Percentiles rank a stretch among this genome's conserved stretches.
Evolutionary conservation across 2,329 filamentous ascomycete species (phyloP).

Genomic region (Gyromitra esculenta): DNA sequence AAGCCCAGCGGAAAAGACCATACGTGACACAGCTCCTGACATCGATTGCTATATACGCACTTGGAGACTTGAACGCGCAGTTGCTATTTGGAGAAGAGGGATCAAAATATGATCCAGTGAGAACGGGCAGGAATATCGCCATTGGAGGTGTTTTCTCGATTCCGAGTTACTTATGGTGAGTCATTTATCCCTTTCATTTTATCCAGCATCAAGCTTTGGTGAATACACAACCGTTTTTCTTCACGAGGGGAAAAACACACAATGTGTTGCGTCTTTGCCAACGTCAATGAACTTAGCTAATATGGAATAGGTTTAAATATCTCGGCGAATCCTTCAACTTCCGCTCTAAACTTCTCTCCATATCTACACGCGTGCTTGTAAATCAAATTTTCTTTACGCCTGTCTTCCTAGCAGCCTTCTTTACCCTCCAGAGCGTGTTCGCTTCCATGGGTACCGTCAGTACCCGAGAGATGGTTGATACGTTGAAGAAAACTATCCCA

Average conservation of each 20-base stretch:
- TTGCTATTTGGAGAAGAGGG: conserved; percentile 67
- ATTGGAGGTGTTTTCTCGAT: conserved; percentile 80
- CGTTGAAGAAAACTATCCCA: conserved; percentile 71
- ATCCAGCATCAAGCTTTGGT: conserved; percentile 15
- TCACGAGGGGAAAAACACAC: neutral
- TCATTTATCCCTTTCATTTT: conserved; percentile 56
- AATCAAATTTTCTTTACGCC: conserved; percentile 86
- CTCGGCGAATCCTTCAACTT: conserved; percentile 87
- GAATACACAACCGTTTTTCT: conserved; percentile 15
- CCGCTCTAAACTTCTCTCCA: conserved; percentile 73
- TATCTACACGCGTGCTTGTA: conserved; percentile 79
- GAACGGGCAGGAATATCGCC: conserved; percentile 75
- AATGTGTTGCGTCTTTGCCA: neutral
- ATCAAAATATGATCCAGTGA: conserved; percentile 71
- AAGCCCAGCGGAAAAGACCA: conserved; percentile 75
- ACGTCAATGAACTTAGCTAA: neutral
- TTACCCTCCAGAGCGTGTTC: conserved; percentile 79
- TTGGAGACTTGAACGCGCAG: conserved; percentile 81
- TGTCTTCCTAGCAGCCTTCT: conserved; percentile 83
- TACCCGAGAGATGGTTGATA: conserved; percentile 74
- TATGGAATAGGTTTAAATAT: conserved; percentile 74
- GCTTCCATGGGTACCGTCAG: conserved; percentile 73
- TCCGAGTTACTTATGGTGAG: conserved; percentile 82
- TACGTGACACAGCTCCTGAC: conserved; percentile 81
- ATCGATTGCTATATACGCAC: conserved; percentile 79